A percentile compares a stretch with the other conserved stretches of the same genome.
phyloP scores from a whole-genome alignment of 2,329 filamentous ascomycete genomes.

The Penicillium sp. region DNA sequence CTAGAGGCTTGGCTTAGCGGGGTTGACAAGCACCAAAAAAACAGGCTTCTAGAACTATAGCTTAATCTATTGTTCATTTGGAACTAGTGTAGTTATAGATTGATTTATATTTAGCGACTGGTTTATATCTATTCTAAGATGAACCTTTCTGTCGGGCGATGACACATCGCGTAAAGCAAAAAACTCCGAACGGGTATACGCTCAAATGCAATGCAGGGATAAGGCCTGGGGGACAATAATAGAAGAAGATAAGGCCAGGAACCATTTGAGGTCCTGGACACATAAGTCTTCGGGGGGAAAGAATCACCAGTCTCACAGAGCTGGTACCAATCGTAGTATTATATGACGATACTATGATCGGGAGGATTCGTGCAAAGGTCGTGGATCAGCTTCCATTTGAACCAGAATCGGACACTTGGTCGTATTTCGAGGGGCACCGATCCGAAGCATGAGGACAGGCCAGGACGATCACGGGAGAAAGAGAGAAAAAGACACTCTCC shows the following conservation, averaged over 20 bases:
- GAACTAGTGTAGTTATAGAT: background rate
- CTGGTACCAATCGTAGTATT: background rate
- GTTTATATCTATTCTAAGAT: background rate
- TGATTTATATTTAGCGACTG: background rate
- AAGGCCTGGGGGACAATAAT: background rate
- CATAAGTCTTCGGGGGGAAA: background rate
- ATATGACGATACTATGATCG: no score
- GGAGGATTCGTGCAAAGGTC: background rate
- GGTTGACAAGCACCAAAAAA: background rate
- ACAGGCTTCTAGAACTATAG: background rate
- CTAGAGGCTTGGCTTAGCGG: constrained; percentile 12
- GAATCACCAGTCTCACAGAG: background rate
- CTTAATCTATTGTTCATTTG: background rate
- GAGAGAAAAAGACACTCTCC: constrained; percentile 17
- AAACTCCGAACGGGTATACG: constrained; percentile 30
- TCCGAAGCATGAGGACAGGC: background rate
- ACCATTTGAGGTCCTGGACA: background rate
- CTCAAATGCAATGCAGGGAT: constrained; percentile 19
- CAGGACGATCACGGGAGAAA: background rate
- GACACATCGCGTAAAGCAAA: background rate
- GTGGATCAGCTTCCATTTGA: background rate
- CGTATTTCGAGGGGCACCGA: background rate
- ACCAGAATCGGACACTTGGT: background rate
- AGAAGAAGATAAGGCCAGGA: background rate
- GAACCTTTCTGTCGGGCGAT: background rate